Percentiles rank a stretch among this genome's conserved stretches.
Evolutionary conservation across 768 basidiomycete species (phyloP).

Genomic region (Lyophyllum semitale): DNA sequence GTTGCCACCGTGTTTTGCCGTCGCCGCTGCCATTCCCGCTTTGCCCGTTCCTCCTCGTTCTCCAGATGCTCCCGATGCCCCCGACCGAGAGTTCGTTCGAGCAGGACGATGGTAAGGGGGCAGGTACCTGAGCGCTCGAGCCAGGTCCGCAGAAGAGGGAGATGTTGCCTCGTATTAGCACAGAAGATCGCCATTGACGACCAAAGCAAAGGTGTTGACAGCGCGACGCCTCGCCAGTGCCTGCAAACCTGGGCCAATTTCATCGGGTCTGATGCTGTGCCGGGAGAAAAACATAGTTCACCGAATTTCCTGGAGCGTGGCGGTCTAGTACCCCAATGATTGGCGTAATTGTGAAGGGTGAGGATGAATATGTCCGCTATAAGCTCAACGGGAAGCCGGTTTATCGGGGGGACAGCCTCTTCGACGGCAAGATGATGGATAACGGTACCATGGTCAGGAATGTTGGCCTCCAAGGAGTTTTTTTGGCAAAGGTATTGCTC

Average conservation of each 20-base stretch:
- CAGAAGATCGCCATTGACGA: conserved; percentile 7
- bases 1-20: not conserved
- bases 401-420: not conserved
- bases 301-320: not conserved
- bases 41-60: no score
- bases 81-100: not conserved
- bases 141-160: conserved; percentile 6
- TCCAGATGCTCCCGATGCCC: not conserved
- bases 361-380: conserved; percentile 6
- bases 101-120: conserved; percentile 7
- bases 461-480: not conserved
- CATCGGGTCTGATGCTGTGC: conserved; percentile 7
- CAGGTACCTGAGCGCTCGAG: conserved; percentile 1
- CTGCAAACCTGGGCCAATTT: conserved; percentile 8
- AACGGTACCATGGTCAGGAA: not conserved
- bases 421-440: not conserved
- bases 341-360: not conserved
- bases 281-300: conserved; percentile 1
- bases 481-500: not conserved
- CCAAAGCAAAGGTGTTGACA: conserved; percentile 9
- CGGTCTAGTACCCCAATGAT: not conserved
- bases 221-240: conserved; percentile 6
- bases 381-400: conserved; percentile 4
- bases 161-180: not conserved
- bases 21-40: no score